A percentile compares a stretch with the other conserved stretches of the same genome.
These are phyloP conservation scores for Trichoderma brevicompactum DNA, from an alignment of 2,329 filamentous ascomycete genomes.

Conservation along the genomic window DNA sequence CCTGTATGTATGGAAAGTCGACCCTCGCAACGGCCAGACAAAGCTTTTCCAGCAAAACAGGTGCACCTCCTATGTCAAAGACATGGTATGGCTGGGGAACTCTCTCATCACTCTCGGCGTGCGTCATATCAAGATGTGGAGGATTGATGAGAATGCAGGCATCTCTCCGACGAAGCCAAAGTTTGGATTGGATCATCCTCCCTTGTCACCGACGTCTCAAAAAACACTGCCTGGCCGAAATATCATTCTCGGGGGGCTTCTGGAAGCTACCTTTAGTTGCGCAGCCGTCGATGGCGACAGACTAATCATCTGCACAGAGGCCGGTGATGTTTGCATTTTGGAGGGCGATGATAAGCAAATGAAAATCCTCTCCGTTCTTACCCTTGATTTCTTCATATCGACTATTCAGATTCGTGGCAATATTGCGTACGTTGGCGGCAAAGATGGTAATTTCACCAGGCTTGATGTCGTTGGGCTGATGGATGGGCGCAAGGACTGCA, in stretches of 20 bases:
- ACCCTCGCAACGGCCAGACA: conserved; percentile 78
- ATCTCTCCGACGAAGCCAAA: conserved; percentile 68
- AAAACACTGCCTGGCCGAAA: conserved; percentile 84
- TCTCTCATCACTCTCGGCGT: conserved; percentile 85
- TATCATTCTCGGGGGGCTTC: conserved; percentile 77
- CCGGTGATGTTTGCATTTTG: conserved; percentile 85
- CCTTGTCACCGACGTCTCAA: conserved; percentile 42
- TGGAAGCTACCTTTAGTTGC: conserved; percentile 84
- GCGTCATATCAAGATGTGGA: conserved; percentile 93
- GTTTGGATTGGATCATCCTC: conserved; percentile 50
- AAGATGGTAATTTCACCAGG: conserved; percentile 61
- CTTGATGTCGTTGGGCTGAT: conserved; percentile 57
- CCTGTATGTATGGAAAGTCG: conserved; percentile 87
- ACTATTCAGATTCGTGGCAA: conserved; percentile 66
- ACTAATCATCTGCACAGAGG: conserved; percentile 83
- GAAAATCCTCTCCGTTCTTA: conserved; percentile 68
- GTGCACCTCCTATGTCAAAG: conserved; percentile 83
- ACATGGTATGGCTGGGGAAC: conserved; percentile 89
- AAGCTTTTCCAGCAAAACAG: conserved; percentile 84
- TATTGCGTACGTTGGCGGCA: conserved; percentile 70
- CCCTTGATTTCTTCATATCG: conserved; percentile 68
- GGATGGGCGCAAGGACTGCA: conserved; percentile 45
- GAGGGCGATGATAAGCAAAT: conserved; percentile 76
- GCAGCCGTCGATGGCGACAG: conserved; percentile 74
- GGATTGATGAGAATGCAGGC: conserved; percentile 68